phyloP scores from a whole-genome alignment of 257 asterid genomes.

The Pogostemon cablin region DNA sequence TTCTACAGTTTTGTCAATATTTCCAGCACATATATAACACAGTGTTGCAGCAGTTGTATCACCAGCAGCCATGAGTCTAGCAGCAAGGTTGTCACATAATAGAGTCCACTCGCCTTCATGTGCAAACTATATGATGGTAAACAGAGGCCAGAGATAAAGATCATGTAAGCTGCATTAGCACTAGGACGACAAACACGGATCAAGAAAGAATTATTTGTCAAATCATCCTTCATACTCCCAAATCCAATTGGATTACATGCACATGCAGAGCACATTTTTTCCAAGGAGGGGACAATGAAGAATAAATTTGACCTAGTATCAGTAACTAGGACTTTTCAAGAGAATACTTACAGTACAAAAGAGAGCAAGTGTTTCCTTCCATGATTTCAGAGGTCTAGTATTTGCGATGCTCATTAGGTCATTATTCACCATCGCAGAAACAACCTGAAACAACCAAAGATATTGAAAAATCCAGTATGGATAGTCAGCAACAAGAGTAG shows the following conservation, averaged over 20 bases:
- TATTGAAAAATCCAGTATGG: constrained; percentile 7
- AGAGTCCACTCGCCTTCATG: constrained; percentile 82
- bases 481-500: constrained; percentile 29
- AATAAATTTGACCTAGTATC: no score
- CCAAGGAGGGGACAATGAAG: no score
- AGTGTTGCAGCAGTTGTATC: constrained; percentile 81
- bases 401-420: constrained; percentile 90
- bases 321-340: constrained; percentile 15
- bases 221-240: constrained; percentile 14
- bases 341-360: constrained; percentile 78
- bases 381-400: constrained; percentile 80
- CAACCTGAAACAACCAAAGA: constrained; percentile 52
- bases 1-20: constrained; percentile 87
- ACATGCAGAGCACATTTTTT: no score
- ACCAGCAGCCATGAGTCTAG: constrained; percentile 85
- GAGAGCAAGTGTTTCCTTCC: constrained; percentile 99
- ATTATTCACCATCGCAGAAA: constrained; percentile 87
- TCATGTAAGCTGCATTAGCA: constrained; percentile 18
- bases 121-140: constrained; percentile 67
- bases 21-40: constrained; percentile 93
- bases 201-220: not conserved
- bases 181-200: not conserved
- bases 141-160: constrained; percentile 30
- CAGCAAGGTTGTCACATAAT: constrained; percentile 84
- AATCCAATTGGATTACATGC: not conserved